Evolutionary conservation across 345 rosid species (phyloP).

Genomic region (Gossypium stocksii): DNA sequence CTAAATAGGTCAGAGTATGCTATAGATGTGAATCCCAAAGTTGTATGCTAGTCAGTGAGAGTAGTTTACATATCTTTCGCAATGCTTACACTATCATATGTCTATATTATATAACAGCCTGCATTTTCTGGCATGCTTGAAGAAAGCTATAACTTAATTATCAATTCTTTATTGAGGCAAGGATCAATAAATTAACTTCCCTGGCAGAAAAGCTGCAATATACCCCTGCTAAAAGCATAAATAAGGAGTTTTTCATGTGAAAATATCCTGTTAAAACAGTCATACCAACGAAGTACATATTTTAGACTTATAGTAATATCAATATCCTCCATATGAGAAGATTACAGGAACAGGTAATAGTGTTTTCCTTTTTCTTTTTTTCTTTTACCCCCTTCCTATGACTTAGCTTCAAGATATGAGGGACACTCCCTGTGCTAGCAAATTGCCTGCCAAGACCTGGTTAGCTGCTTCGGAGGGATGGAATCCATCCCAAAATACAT

Average conservation of each 20-base stretch:
- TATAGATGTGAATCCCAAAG: background rate
- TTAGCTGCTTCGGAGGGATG: slow-evolving; percentile 91
- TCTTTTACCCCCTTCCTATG: background rate
- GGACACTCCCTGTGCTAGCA: slow-evolving; percentile 62
- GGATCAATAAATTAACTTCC: background rate
- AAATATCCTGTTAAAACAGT: slow-evolving; percentile 8
- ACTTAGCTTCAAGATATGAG: slow-evolving; percentile 54
- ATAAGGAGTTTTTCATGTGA: slow-evolving; percentile 9
- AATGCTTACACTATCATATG: background rate
- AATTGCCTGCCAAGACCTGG: slow-evolving; percentile 51
- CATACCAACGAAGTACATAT: background rate
- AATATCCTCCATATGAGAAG: slow-evolving; percentile 12
- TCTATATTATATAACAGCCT: background rate
- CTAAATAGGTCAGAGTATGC: background rate
- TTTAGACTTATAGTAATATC: slow-evolving; percentile 1
- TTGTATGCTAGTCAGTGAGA: background rate
- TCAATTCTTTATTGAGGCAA: slow-evolving; percentile 14
- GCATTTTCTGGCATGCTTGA: background rate
- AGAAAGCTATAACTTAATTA: background rate
- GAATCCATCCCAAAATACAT: slow-evolving; percentile 95
- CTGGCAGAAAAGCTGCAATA: background rate
- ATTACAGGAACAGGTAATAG: background rate
- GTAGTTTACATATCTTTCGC: background rate
- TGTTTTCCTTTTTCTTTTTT: background rate
- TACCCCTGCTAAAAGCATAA: background rate